These are phyloP conservation scores for Fusarium nisikadoi DNA, from an alignment of 2,329 filamentous ascomycete genomes.

Conservation along the genomic window DNA sequence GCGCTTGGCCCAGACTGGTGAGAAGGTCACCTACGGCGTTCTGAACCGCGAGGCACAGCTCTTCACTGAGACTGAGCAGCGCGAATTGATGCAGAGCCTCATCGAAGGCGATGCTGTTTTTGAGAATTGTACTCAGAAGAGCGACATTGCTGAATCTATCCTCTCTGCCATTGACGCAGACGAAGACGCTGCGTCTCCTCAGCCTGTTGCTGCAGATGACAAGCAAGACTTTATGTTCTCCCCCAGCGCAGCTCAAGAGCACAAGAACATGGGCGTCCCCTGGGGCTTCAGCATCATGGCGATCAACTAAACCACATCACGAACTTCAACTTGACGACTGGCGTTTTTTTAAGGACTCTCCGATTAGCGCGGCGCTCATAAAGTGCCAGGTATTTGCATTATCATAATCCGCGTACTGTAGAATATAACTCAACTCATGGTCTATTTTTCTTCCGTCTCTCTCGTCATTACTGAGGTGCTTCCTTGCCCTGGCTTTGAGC, in stretches of 20 bases:
- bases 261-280: slow-evolving; percentile 43
- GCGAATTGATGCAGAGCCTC: slow-evolving; percentile 38
- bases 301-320: slow-evolving; percentile 40
- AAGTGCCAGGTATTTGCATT: slow-evolving; percentile 31
- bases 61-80: slow-evolving; percentile 44
- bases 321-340: slow-evolving; percentile 36
- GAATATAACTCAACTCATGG: slow-evolving; percentile 47
- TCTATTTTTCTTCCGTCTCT: slow-evolving; percentile 27
- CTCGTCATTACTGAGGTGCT: slow-evolving; percentile 30
- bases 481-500: slow-evolving; percentile 48
- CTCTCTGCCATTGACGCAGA: slow-evolving; percentile 42
- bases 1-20: slow-evolving; percentile 38
- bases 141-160: slow-evolving; percentile 39
- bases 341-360: slow-evolving; percentile 35
- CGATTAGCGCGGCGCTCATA: slow-evolving; percentile 28
- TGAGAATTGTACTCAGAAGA: slow-evolving; percentile 34
- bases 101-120: slow-evolving; percentile 43
- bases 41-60: slow-evolving; percentile 44
- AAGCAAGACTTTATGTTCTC: slow-evolving; percentile 40
- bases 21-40: slow-evolving; percentile 39
- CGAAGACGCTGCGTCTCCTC: slow-evolving; percentile 37
- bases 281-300: slow-evolving; percentile 44
- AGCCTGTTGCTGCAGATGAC: slow-evolving; percentile 40
- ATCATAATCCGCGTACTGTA: slow-evolving; percentile 36
- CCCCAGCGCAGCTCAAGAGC: slow-evolving; percentile 36